These are phyloP conservation scores for Aspergillus luchuensis DNA, from an alignment of 2,329 filamentous ascomycete genomes.

Conservation along the genomic window DNA sequence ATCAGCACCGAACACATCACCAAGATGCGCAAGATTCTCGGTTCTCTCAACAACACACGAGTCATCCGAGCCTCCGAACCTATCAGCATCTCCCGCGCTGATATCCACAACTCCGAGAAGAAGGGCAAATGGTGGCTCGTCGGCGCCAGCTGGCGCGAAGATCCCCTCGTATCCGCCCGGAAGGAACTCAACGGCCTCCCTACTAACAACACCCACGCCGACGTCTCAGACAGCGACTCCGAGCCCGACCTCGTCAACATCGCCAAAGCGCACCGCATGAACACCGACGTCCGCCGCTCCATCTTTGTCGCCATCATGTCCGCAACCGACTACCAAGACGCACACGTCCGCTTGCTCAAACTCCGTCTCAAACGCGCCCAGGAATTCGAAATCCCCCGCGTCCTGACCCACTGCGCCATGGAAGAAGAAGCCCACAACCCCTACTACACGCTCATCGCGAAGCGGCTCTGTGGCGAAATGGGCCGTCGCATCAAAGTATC, in stretches of 20 bases:
- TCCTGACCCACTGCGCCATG: conserved; percentile 83
- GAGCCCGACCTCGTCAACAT: conserved; percentile 69
- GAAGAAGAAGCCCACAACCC: conserved; percentile 85
- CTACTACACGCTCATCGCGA: conserved; percentile 86
- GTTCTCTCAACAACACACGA: conserved; percentile 67
- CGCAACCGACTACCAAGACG: conserved; percentile 80
- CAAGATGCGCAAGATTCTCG: conserved; percentile 85
- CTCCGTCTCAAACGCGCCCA: conserved; percentile 84
- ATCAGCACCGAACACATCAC: conserved; percentile 79
- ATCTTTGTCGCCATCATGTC: conserved; percentile 93
- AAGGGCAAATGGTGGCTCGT: conserved; percentile 98
- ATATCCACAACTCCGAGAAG: conserved; percentile 80
- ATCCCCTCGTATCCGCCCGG: conserved; percentile 40
- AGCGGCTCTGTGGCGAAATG: conserved; percentile 65
- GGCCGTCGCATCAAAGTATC: conserved; percentile 77
- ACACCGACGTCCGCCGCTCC: conserved; percentile 80
- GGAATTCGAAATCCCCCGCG: conserved; percentile 80
- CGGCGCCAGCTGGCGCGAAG: conserved; percentile 78
- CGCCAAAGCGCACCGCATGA: conserved; percentile 81
- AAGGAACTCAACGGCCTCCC: conserved; percentile 32
- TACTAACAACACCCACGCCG: conserved; percentile 11
- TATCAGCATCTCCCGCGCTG: conserved; percentile 75
- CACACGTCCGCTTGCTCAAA: conserved; percentile 75
- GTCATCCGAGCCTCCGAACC: conserved; percentile 75
- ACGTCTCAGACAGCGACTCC: conserved; percentile 36